Evolutionary conservation across 2,329 filamentous ascomycete genomes (phyloP).

Genomic region (Purpureocillium lavendulum): DNA sequence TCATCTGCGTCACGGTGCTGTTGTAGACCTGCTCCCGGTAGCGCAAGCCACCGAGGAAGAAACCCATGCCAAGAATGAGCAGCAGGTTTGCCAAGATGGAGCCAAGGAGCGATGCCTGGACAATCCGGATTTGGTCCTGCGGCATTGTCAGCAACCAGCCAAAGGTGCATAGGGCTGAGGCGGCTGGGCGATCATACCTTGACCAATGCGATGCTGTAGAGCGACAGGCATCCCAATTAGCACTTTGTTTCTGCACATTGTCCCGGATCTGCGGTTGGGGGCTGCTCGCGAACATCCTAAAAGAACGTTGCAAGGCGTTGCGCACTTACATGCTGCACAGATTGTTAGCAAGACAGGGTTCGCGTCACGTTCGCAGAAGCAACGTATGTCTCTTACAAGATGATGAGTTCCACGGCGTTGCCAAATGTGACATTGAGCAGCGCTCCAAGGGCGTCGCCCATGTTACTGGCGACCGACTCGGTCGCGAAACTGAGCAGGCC

Average conservation of each 20-base stretch:
- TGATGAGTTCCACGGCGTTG: constrained; percentile 73
- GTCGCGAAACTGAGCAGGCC: constrained; percentile 66
- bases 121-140: constrained; percentile 75
- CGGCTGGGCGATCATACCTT: constrained; percentile 33
- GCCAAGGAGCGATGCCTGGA: constrained; percentile 82
- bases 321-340: constrained; percentile 44
- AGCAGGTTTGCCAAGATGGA: constrained; percentile 85
- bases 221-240: neutral
- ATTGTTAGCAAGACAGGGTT: neutral
- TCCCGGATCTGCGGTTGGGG: too few relatives aligned
- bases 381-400: constrained; percentile 42
- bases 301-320: neutral
- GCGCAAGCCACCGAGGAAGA: constrained; percentile 76
- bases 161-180: neutral
- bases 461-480: constrained; percentile 62
- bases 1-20: constrained; percentile 93
- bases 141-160: neutral
- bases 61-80: constrained; percentile 86
- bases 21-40: constrained; percentile 95
- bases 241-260: neutral
- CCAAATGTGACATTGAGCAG: constrained; percentile 72
- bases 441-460: constrained; percentile 66
- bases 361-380: neutral
- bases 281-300: too few relatives aligned
- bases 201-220: constrained; percentile 60